Evolutionary conservation across 2,329 filamentous ascomycete species (phyloP), one percentile per base, ranked within the genome.

Genomic region (Chaetothyriales sp.): DNA sequence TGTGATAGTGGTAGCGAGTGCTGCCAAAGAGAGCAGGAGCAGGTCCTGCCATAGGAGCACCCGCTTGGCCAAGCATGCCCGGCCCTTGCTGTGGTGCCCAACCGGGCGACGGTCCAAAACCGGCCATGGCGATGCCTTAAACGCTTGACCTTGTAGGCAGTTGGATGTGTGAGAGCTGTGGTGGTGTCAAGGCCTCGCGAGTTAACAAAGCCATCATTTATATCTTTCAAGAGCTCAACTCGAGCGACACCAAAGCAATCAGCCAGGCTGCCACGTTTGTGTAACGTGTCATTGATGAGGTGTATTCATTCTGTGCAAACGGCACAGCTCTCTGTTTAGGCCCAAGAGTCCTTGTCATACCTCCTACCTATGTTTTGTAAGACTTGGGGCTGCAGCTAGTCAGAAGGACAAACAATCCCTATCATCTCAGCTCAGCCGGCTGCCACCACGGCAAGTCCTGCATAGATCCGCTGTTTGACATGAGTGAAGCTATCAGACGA

Each of bases 401-500:
- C 18, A 43, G 28, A 19, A 18, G 28, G 44, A 18, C 18, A n/a
- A 47, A 44, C 20, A 28, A 19, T 43, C n/a, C n/a, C n/a, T n/a
- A n/a, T 9, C 46, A 28, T 40, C 48, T 19, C 19, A 22, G 25
- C 22, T 68, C 66, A 86, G 47, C 76, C 78, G 46, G 86, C 86
- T 15, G 85, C 84, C 58, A 98, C 89, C 54, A 97, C 87, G 33
- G 92, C 92, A 65, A 98, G 69, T 7, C 88, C 89, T 60, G 94
- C 87, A 66, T 98, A 98, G 58, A 98, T 94, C 68, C 86, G 89
- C 69, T 76, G 82, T 70, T 87, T 87, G 8, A 97, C 90, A 49
- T 86, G 86, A 63, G 88, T 86, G 64, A 95, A 94, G 37, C 85
- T 89, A 43, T 74, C 75, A 53, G 80, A 80, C 48, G 75, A 70